Evolutionary conservation across 345 rosid species (phyloP).

Genomic region (Viola odorata): DNA sequence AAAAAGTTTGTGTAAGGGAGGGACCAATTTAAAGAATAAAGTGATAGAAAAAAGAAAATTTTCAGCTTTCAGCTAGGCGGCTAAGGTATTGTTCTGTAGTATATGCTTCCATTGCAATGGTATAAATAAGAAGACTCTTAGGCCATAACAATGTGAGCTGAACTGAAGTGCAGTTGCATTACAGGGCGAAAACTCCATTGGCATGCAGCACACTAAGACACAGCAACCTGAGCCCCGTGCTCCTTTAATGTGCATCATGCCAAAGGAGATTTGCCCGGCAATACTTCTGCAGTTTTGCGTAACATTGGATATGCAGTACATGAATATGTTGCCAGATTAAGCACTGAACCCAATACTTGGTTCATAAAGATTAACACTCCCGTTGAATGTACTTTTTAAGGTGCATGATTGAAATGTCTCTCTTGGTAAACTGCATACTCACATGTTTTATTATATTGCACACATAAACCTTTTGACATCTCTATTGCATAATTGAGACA

Average conservation of each 20-base stretch:
- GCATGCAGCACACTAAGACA: conserved; percentile 26
- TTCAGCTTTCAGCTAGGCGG: neutral
- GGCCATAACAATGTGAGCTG: neutral
- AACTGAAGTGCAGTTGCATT: conserved; percentile 30
- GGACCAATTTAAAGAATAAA: conserved; percentile 9
- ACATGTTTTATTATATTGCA: no score
- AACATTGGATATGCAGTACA: neutral
- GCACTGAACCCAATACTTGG: neutral
- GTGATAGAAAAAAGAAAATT: neutral
- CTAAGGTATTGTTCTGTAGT: conserved; percentile 29
- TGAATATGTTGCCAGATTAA: neutral
- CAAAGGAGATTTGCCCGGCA: conserved; percentile 54
- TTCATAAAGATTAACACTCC: no score
- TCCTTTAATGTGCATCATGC: conserved; percentile 23
- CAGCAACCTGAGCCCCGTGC: neutral
- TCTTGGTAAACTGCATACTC: no score
- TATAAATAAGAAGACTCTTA: conserved; percentile 19
- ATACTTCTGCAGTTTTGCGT: conserved; percentile 31
- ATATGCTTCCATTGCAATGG: conserved; percentile 27
- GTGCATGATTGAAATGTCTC: no score
- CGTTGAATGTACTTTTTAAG: no score
- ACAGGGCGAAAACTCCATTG: conserved; percentile 39
- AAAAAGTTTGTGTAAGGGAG: neutral
- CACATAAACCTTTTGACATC: no score
- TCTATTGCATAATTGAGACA: no score